Conservation (phyloP, 192 early-diverging fungal genomes). For the Coemansia sp. region DNA sequence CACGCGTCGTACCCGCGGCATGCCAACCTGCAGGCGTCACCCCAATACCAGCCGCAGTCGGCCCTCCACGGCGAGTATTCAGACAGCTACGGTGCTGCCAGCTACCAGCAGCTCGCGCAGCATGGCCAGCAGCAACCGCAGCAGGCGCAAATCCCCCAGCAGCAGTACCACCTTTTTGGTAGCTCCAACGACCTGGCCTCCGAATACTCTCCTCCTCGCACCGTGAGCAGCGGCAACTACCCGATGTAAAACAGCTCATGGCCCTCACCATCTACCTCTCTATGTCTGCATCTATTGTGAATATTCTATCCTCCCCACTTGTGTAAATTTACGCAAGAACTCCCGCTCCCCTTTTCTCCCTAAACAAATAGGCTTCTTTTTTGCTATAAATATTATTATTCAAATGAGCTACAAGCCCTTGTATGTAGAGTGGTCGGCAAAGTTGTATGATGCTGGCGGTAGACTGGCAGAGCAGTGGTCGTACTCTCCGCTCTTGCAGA, state of each 20-base stretch:
- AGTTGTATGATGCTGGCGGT: constrained; percentile 5
- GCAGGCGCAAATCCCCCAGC: constrained; percentile 7
- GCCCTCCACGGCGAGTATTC: not conserved
- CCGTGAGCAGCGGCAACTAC: constrained; percentile 14
- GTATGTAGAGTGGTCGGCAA: constrained; percentile 23
- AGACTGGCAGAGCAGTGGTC: constrained; percentile 26
- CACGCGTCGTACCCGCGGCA: not conserved
- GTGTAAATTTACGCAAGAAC: not conserved
- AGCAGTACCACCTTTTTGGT: constrained; percentile 31
- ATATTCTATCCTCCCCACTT: constrained; percentile 10
- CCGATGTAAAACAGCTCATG: not conserved
- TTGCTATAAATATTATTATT: not conserved
- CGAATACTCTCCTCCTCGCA: constrained; percentile 14
- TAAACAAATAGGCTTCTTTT: not conserved
- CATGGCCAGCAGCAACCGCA: constrained; percentile 8
- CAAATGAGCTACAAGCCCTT: constrained; percentile 11
- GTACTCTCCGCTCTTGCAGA: constrained; percentile 21
- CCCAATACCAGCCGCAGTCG: not conserved
- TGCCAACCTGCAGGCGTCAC: not conserved
- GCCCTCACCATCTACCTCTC: not conserved
- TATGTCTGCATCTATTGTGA: constrained; percentile 18
- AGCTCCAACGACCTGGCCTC: constrained; percentile 8
- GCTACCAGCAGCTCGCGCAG: not conserved
- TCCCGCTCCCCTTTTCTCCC: not conserved
- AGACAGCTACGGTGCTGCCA: not conserved